A percentile compares a stretch with the other conserved stretches of the same genome.
Conservation (phyloP, 768 basidiomycete genomes). For the Auricularia cornea region DNA sequence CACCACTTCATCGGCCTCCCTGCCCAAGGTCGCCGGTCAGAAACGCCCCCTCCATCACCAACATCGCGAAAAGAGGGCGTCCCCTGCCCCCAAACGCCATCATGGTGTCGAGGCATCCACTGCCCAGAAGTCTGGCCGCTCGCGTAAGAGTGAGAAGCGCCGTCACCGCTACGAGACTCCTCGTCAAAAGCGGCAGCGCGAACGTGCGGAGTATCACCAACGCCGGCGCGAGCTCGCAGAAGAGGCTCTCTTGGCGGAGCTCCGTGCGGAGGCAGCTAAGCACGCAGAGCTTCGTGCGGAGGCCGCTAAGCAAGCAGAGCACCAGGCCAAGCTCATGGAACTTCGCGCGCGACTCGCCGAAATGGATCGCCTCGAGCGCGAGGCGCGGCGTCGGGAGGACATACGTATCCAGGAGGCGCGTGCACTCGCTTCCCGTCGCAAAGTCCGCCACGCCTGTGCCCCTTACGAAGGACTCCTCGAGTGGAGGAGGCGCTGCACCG, state of each 20-base stretch:
- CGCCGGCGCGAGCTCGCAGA: neutral
- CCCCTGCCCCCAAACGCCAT: neutral
- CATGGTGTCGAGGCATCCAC: neutral
- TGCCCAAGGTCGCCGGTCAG: neutral
- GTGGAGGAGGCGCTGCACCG: neutral
- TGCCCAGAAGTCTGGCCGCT: too few relatives aligned
- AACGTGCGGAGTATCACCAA: neutral
- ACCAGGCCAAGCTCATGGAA: neutral
- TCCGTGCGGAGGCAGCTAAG: neutral
- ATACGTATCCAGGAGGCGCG: neutral
- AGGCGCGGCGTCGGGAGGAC: neutral
- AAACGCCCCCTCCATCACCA: neutral
- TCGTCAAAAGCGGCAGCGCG: neutral
- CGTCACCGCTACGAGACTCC: too few relatives aligned
- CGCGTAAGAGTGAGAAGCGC: too few relatives aligned
- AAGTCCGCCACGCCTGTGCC: neutral
- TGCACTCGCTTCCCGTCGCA: neutral
- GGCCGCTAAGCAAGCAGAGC: neutral
- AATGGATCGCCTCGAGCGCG: neutral
- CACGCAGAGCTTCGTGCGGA: neutral
- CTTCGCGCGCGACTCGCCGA: neutral
- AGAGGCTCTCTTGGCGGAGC: neutral
- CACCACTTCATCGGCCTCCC: neutral
- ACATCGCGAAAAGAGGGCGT: neutral
- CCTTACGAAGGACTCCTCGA: neutral